Evolutionary conservation across 768 basidiomycete species (phyloP).

Genomic region (Cyclocybe aegerita): DNA sequence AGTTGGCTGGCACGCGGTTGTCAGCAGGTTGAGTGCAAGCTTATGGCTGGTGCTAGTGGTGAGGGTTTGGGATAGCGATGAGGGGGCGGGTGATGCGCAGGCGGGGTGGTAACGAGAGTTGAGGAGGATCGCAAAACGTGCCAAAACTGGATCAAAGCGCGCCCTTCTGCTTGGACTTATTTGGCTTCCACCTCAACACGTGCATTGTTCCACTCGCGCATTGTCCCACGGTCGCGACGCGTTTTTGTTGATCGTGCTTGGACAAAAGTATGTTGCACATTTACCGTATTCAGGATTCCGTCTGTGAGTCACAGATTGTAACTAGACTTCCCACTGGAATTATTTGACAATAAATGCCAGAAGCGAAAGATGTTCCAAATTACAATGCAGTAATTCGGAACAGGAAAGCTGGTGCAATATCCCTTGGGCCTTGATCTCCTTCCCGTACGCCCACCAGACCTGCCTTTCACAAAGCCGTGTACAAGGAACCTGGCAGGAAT

Average conservation of each 20-base stretch:
- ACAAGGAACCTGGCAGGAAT: too few relatives aligned
- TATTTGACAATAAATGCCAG: too few relatives aligned
- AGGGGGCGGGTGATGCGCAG: not conserved
- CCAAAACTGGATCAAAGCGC: slow-evolving; percentile 20
- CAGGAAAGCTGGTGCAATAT: too few relatives aligned
- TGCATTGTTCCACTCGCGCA: slow-evolving; percentile 18
- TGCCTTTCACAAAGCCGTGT: too few relatives aligned
- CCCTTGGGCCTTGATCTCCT: too few relatives aligned
- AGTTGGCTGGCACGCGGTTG: slow-evolving; percentile 12
- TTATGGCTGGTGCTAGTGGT: not conserved
- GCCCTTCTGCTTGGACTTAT: slow-evolving; percentile 14
- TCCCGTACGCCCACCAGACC: too few relatives aligned
- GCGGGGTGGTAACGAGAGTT: slow-evolving; percentile 4
- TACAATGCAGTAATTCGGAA: too few relatives aligned
- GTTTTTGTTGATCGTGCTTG: slow-evolving; percentile 15
- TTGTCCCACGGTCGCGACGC: slow-evolving; percentile 10
- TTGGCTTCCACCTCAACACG: slow-evolving; percentile 17
- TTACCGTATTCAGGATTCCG: too few relatives aligned
- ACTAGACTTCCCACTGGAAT: too few relatives aligned
- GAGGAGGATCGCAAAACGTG: slow-evolving; percentile 10
- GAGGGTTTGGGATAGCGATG: slow-evolving; percentile 4
- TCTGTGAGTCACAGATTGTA: too few relatives aligned
- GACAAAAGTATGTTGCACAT: not conserved
- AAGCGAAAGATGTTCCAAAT: too few relatives aligned
- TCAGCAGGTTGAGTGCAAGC: slow-evolving; percentile 7